Percentiles rank a stretch among this genome's conserved stretches.
phyloP scores from a whole-genome alignment of 129 eudicot species.

The Artemisia annua region DNA sequence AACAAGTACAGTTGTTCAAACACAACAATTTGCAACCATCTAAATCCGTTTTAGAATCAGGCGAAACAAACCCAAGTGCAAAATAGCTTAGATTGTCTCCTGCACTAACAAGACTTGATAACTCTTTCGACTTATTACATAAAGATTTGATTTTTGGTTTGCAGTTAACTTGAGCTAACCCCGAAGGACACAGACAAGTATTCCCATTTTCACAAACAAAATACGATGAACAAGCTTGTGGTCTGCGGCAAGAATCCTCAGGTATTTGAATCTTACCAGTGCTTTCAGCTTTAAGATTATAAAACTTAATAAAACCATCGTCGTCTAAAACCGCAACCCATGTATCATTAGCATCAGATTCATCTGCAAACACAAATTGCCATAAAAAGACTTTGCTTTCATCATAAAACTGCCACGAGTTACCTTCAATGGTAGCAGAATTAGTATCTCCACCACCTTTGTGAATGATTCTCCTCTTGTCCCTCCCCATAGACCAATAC shows the following conservation, averaged over 20 bases:
- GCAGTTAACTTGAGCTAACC: slow-evolving; percentile 47
- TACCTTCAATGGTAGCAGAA: slow-evolving; percentile 51
- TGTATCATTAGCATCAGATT: slow-evolving; percentile 44
- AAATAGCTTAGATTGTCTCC: slow-evolving; percentile 69
- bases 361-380: slow-evolving; percentile 65
- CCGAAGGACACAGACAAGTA: slow-evolving; percentile 63
- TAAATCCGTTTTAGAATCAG: slow-evolving; percentile 50
- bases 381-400: slow-evolving; percentile 45
- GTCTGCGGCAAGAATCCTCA: slow-evolving; percentile 61
- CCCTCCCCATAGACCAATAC: too few species aligned
- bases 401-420: slow-evolving; percentile 82
- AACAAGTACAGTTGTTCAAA: slow-evolving; percentile 62
- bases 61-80: slow-evolving; percentile 63
- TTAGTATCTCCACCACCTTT: slow-evolving; percentile 23
- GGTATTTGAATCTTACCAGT: slow-evolving; percentile 54
- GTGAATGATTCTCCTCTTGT: slow-evolving; percentile 37
- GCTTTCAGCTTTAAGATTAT: slow-evolving; percentile 40
- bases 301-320: slow-evolving; percentile 15
- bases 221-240: slow-evolving; percentile 72
- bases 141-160: slow-evolving; percentile 27
- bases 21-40: slow-evolving; percentile 48
- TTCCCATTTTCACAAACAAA: slow-evolving; percentile 55
- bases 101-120: slow-evolving; percentile 44
- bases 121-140: slow-evolving; percentile 32
- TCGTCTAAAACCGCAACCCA: slow-evolving; percentile 65